A percentile compares a stretch with the other conserved stretches of the same genome.
These are phyloP conservation scores for Arthroderma sp. DNA, from an alignment of 2,329 filamentous ascomycete genomes.

Conservation along the genomic window DNA sequence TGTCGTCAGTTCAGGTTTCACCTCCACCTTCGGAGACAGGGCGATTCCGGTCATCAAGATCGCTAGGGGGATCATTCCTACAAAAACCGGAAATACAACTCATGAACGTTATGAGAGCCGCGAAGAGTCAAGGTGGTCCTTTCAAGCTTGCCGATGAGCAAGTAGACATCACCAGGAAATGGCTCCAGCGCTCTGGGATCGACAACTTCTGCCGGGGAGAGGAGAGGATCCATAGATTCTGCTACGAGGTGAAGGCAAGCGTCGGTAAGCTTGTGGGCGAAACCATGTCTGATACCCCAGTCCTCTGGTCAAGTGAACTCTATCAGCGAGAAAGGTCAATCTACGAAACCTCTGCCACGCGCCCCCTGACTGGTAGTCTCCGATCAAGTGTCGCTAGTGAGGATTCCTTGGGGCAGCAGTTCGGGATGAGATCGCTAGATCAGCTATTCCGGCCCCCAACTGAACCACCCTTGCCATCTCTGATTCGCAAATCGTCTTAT, in stretches of 20 bases:
- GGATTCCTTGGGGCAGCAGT: slow-evolving; percentile 20
- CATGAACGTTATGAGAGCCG: slow-evolving; percentile 73
- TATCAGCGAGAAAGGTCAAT: slow-evolving; percentile 55
- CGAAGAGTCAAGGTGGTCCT: slow-evolving; percentile 71
- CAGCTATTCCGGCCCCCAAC: slow-evolving; percentile 19
- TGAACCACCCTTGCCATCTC: slow-evolving; percentile 19
- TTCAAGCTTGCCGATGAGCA: slow-evolving; percentile 97
- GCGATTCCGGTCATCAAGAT: slow-evolving; percentile 32
- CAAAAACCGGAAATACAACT: slow-evolving; percentile 73
- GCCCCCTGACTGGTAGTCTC: slow-evolving; percentile 25
- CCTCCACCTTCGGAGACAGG: slow-evolving; percentile 20
- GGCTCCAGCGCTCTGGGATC: slow-evolving; percentile 68
- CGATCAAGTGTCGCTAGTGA: slow-evolving; percentile 34
- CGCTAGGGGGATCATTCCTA: slow-evolving; percentile 47
- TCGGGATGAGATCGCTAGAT: slow-evolving; percentile 20
- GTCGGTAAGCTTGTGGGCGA: slow-evolving; percentile 76
- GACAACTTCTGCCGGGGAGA: slow-evolving; percentile 93
- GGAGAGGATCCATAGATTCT: slow-evolving; percentile 87
- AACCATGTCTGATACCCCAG: slow-evolving; percentile 68
- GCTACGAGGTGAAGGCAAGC: slow-evolving; percentile 75
- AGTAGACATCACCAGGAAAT: slow-evolving; percentile 67
- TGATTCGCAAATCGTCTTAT: slow-evolving; percentile 49
- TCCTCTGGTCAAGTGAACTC: slow-evolving; percentile 83
- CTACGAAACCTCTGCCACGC: slow-evolving; percentile 28
- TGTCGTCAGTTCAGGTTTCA: slow-evolving; percentile 48